phyloP scores from a whole-genome alignment of 1,139 yeast genomes.

The Kodamaea ohmeri region DNA sequence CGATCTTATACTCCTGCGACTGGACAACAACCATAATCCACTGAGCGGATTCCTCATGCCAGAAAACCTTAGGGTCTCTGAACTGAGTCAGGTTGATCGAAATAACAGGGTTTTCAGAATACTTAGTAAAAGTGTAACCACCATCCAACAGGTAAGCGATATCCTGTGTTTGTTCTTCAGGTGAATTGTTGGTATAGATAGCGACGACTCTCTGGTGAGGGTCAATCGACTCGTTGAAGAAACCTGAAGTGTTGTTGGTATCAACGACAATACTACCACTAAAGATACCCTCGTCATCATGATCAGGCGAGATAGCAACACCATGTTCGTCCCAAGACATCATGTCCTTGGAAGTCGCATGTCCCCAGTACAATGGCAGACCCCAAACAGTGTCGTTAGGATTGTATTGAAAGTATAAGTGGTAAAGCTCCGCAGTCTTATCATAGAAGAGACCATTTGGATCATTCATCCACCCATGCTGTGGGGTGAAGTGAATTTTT shows the following conservation, averaged over 20 bases:
- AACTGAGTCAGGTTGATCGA: slow-evolving; percentile 6
- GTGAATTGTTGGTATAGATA: slow-evolving; percentile 7
- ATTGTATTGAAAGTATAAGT: slow-evolving; percentile 8
- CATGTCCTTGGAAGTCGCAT: slow-evolving; percentile 7
- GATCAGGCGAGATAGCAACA: slow-evolving; percentile 4
- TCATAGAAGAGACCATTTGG: slow-evolving; percentile 8
- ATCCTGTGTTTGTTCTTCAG: slow-evolving; percentile 7
- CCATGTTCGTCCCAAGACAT: slow-evolving; percentile 4
- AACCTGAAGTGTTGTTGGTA: slow-evolving; percentile 7
- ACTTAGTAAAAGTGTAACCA: slow-evolving; percentile 8
- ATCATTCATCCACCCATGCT: slow-evolving; percentile 7
- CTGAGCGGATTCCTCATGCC: slow-evolving; percentile 5
- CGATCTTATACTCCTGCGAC: slow-evolving; percentile 6
- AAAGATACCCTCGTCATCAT: slow-evolving; percentile 7
- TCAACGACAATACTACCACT: slow-evolving; percentile 8
- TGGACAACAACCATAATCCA: slow-evolving; percentile 7
- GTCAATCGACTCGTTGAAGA: slow-evolving; percentile 6
- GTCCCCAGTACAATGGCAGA: slow-evolving; percentile 9
- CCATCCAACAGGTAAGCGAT: slow-evolving; percentile 8
- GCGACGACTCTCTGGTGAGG: slow-evolving; percentile 7
- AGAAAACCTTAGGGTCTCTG: slow-evolving; percentile 8
- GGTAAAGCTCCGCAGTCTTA: slow-evolving; percentile 5
- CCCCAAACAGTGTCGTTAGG: slow-evolving; percentile 9
- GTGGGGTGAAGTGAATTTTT: slow-evolving; percentile 5
- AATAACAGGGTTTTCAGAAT: slow-evolving; percentile 5